Evolutionary conservation across 1,284 basidiomycete species (phyloP), one percentile per base, ranked within the genome.

Genomic region (Pseudozyma hubeiensis): DNA sequence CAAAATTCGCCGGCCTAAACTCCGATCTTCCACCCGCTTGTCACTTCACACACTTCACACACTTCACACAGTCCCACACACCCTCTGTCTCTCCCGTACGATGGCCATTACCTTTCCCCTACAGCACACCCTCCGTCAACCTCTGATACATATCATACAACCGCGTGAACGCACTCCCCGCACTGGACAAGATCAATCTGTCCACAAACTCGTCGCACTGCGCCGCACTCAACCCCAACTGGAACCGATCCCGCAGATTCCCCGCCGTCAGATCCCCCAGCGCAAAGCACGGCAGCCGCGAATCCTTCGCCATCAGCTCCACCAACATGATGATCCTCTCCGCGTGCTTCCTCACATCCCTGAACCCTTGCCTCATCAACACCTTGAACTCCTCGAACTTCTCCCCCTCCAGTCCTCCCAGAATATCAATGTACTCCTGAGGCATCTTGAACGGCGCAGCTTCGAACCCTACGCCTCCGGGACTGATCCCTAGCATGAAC

Each of bases 401-500:
- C 13, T 90, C 87, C 48, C 90, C 89, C 65, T 92, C 89, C 43
- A 92, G 86, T 0, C 97, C 97, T 24, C 96, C 97, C 46, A 99
- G 88, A 43, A 99, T 93, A 79, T 99, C 96, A 53, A 99, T 89
- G 85, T 99, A 99, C 85, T 99, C 96, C 81, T 87, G 83, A n/a
- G 94, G 91, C 31, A 99, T 87, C 85, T 99, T 99, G 88, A 99
- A 99, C 1, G 97, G 97, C 5, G 97, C 95, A 13, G 95, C 96
- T 86, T 99, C 97, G 83, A 99, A 99, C 29, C 96, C 93, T 73
- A 99, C 97, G 13, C 96, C 96, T 7, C 87, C 87, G 0, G 97
- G 97, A 6, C 94, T 94, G 91, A 93, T 53, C 37, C 82, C 82
- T 4, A 99, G 89, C 89, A 99, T 97, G 87, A 99, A 99, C 0